Evolutionary conservation across 164 flowering plant species (phyloP).

Genomic region (Kalanchoe fedtschenkoi): DNA sequence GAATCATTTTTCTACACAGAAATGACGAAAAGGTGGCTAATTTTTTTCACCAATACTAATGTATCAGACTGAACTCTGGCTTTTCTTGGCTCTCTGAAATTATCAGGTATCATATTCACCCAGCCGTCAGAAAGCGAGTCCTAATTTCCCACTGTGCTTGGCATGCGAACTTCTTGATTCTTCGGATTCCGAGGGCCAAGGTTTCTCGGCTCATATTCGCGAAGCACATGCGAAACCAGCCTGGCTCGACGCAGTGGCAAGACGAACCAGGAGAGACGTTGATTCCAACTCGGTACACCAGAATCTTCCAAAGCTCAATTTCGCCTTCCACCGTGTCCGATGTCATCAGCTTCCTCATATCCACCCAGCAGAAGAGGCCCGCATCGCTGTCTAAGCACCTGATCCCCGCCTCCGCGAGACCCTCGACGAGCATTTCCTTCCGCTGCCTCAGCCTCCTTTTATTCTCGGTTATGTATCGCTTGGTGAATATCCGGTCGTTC

Average conservation of each 20-base stretch:
- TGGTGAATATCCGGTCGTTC: background rate
- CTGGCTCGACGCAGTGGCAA: conserved; percentile 80
- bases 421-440: conserved; percentile 31
- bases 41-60: too few relatives aligned
- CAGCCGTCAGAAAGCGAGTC: too few relatives aligned
- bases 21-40: too few relatives aligned
- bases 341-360: conserved; percentile 54
- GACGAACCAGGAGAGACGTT: conserved; percentile 82
- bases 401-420: conserved; percentile 38
- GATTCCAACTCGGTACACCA: conserved; percentile 46
- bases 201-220: conserved; percentile 71
- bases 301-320: conserved; percentile 65
- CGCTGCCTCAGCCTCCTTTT: conserved; percentile 31
- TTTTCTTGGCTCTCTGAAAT: too few relatives aligned
- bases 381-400: conserved; percentile 52
- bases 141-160: too few relatives aligned
- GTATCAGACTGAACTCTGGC: too few relatives aligned
- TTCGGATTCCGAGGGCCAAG: conserved; percentile 31
- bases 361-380: conserved; percentile 81
- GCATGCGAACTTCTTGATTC: conserved; percentile 43
- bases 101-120: too few relatives aligned
- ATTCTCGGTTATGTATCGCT: background rate
- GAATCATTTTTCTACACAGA: too few relatives aligned
- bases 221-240: conserved; percentile 86
- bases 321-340: conserved; percentile 48